Base-by-base conservation (phyloP, 495 filamentous ascomycete species). In the Penicillium lagena region DNA sequence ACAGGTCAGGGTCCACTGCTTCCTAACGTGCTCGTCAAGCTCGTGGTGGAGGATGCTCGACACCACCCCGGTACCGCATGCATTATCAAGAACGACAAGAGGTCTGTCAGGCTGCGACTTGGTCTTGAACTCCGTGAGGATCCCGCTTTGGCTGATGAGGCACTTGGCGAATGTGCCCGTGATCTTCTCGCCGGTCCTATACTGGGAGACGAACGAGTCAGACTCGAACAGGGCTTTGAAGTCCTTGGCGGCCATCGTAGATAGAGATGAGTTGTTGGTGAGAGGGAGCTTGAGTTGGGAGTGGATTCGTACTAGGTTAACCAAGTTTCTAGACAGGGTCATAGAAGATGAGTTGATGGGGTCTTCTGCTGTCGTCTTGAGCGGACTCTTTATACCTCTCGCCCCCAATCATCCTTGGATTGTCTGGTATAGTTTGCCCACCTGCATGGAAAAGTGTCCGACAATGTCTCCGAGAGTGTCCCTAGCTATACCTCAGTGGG, bases 31-130 rank as follows among this genome's bases (percentile, higher is more conserved):
- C 4, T 45, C 42, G 22, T 55, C 50, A 8, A 72, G 34, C 8
- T 51, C 45, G 2, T 39, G 28, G 12, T 68, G 44, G 7, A 71
- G 54, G 5, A 50, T 40, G 13, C 52, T 56, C 7, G 65, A 60
- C 12, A 70, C 49, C 33, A 73, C 54, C 0, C 67, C 68, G 22
- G 67, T 64, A n/a, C 70, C 68, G 37, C 67, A 73, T 5, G 63
- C 68, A 45, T 66, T 64, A 33, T 73, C 70, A 12, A 73, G 44
- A 12, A 71, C 52, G 9, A 61, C 47, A 1, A 63, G 49, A n/a
- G 55, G 46, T 9, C 47, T 42, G 33, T 54, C 36, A 9, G 43
- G 52, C 12, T 42, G 43, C 13, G 48, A 37, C 13, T 51, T 53
- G n/a, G 56, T 45, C 7, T 62, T 35, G 7, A 28, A 22, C 22